Percentiles rank a stretch among this genome's conserved stretches.
These are phyloP conservation scores for Cordia subcordata DNA, from an alignment of 257 asterid species.

Conservation along the genomic window DNA sequence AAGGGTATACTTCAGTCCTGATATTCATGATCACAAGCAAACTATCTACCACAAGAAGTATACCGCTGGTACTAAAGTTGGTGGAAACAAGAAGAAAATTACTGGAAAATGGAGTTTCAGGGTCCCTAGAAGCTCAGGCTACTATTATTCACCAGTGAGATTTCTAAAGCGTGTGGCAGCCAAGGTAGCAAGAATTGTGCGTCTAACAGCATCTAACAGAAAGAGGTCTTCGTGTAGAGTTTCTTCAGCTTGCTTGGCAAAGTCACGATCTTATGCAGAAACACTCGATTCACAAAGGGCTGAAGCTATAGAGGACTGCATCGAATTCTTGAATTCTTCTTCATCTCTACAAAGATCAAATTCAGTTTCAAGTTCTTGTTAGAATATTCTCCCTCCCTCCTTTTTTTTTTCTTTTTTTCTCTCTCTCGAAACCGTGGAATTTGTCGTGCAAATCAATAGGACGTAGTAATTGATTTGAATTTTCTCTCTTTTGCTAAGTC, in stretches of 20 bases:
- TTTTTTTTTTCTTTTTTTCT: too few relatives aligned
- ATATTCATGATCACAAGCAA: background rate
- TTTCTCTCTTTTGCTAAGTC: too few relatives aligned
- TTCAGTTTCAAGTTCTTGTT: conserved; percentile 53
- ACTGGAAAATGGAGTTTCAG: conserved; percentile 29
- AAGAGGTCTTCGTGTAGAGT: conserved; percentile 51
- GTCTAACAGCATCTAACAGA: conserved; percentile 26
- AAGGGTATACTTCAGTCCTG: conserved; percentile 6
- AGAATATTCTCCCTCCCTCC: background rate
- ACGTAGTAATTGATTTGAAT: background rate
- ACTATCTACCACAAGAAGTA: background rate
- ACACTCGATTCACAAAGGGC: conserved; percentile 74
- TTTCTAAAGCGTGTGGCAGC: conserved; percentile 51
- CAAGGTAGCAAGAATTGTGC: conserved; percentile 47
- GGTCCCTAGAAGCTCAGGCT: conserved; percentile 26
- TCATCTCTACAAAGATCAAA: conserved; percentile 58
- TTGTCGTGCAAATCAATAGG: background rate
- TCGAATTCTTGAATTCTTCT: conserved; percentile 78
- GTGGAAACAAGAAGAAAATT: conserved; percentile 18
- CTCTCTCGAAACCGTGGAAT: too few relatives aligned
- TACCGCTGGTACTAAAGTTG: too few relatives aligned
- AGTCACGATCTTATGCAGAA: conserved; percentile 74
- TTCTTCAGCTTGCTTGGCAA: conserved; percentile 50
- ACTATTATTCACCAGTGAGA: conserved; percentile 32
- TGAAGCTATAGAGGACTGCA: conserved; percentile 89